Evolutionary conservation across 495 filamentous ascomycete genomes (phyloP), one percentile per base, ranked within the genome.

Genomic region (Poronia punctata): DNA sequence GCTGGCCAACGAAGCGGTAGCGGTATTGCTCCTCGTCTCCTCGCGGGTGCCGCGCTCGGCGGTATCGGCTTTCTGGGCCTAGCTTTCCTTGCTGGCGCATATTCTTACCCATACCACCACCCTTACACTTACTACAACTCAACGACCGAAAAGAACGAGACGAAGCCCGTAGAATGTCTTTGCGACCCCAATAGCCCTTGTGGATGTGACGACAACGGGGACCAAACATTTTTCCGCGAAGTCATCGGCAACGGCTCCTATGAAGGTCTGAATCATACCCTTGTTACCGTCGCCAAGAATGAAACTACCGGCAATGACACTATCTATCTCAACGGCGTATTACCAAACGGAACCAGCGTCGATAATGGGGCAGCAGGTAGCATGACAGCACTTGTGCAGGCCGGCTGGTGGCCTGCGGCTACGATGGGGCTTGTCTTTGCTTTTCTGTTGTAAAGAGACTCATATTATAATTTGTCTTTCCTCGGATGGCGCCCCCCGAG

Each of bases 281-380:
- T 83, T 4, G 71, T 84, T 21, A 71, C 48, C 3, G 73, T 94
- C 11, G 72, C 71, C 0, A 51, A 75, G 6, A 89, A 95, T 52
- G 85, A 83, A 17, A 92, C 79, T 0, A 66, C 61, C 30, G 38
- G 66, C 34, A 16, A 55, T 7, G 12, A 21, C 8, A 88, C 77
- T 12, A 76, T 96, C 43, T 67, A 87, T 37, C 69, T 96, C 60
- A 92, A 93, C 48, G 92, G 92, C 8, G 88, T 86, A 0, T 61
- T 96, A 31, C 78, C 83, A 14, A 92, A 92, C 52, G 88, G 84
- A 18, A 95, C 89, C 1, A 88, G 85, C 0, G 73, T 76, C 4
- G 56, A 72, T 10, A 76, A 79, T 16, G 78, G 75, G 38, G 48
- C 59, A 7, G 66, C 53, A 19, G 56, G 45, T 10, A 61, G 51